Conservation (phyloP, 2,329 filamentous ascomycete species). For the Cadophora sp. region DNA sequence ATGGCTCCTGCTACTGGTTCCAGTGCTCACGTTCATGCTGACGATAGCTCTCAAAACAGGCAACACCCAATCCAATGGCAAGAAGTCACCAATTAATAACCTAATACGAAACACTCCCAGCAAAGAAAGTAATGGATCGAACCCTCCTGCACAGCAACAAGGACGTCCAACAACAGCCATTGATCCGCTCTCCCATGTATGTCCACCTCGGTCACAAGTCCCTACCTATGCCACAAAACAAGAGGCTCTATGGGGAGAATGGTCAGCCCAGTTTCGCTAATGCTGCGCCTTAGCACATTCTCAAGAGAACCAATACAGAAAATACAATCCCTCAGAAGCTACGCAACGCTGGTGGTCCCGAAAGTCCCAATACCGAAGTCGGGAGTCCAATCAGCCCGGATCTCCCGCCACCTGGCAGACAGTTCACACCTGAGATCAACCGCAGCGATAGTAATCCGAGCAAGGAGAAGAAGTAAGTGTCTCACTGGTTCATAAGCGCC, state of each 20-base stretch:
- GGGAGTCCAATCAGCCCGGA: conserved; percentile 38
- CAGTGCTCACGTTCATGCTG: conserved; percentile 36
- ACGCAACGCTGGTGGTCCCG: conserved; percentile 58
- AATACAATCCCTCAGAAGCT: conserved; percentile 59
- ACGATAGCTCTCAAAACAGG: conserved; percentile 34
- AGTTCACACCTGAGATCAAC: conserved; percentile 47
- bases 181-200: conserved; percentile 72
- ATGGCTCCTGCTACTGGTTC: conserved; percentile 27
- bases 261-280: conserved; percentile 30
- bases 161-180: conserved; percentile 53
- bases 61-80: conserved; percentile 38
- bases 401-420: conserved; percentile 40
- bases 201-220: conserved; percentile 39
- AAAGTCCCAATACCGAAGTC: conserved; percentile 51
- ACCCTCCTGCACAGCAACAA: conserved; percentile 29
- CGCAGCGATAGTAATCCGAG: conserved; percentile 41
- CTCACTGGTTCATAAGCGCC: conserved; percentile 22
- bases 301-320: conserved; percentile 71
- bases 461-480: conserved; percentile 71
- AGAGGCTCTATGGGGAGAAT: neutral
- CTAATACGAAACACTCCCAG: conserved; percentile 38
- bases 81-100: conserved; percentile 39
- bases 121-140: conserved; percentile 37
- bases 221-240: conserved; percentile 10
- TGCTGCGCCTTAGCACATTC: conserved; percentile 55